phyloP scores from a whole-genome alignment of 2,329 filamentous ascomycete genomes.

The Huntiella omanensis region DNA sequence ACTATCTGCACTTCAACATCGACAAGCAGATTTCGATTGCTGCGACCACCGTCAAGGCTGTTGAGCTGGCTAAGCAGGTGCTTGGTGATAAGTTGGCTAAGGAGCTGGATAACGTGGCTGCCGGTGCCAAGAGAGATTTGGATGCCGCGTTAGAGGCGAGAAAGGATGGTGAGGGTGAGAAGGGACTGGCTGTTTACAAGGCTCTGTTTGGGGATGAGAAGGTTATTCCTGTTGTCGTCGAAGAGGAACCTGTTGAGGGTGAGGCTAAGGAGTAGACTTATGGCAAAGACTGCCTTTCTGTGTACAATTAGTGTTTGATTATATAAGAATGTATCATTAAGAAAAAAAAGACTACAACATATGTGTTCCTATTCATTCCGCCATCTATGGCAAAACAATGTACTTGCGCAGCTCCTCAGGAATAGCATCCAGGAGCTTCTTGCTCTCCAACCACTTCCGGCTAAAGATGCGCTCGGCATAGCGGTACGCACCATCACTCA shows the following conservation, averaged over 20 bases:
- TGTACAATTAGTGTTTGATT: slow-evolving; percentile 1
- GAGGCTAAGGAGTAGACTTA: background rate
- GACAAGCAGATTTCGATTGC: slow-evolving; percentile 18
- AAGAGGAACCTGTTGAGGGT: background rate
- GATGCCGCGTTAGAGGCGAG: slow-evolving; percentile 15
- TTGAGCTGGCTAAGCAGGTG: slow-evolving; percentile 26
- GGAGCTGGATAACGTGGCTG: slow-evolving; percentile 23
- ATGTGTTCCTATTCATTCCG: background rate
- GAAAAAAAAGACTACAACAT: background rate
- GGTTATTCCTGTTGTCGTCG: slow-evolving; percentile 1
- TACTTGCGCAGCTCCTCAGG: slow-evolving; percentile 80
- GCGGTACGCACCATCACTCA: slow-evolving; percentile 92
- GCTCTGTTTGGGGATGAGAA: slow-evolving; percentile 9
- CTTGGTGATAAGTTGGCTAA: slow-evolving; percentile 20
- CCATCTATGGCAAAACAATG: slow-evolving; percentile 59
- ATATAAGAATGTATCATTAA: background rate
- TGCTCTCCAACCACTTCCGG: slow-evolving; percentile 71
- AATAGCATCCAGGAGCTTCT: slow-evolving; percentile 64
- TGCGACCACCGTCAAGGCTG: slow-evolving; percentile 24
- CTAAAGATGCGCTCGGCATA: slow-evolving; percentile 92
- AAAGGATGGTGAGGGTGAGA: slow-evolving; percentile 7
- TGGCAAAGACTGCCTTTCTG: background rate
- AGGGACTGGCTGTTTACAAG: slow-evolving; percentile 11
- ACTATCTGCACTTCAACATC: slow-evolving; percentile 19
- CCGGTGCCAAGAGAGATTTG: slow-evolving; percentile 21